Evolutionary conservation across 441 rosid genomes (phyloP).

Genomic region (Erysimum pusillum): DNA sequence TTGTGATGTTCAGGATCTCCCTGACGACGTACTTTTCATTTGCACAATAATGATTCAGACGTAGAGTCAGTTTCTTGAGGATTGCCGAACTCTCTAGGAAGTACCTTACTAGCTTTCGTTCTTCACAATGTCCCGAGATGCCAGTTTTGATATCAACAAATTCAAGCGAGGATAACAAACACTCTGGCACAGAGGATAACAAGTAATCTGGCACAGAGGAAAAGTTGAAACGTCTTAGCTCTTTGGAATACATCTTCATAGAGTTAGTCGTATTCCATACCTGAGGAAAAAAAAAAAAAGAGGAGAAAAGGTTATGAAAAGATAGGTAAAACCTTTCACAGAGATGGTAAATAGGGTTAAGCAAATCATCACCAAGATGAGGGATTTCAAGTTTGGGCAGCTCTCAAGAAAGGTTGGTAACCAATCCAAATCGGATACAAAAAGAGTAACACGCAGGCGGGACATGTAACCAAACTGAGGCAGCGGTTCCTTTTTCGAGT

Average conservation of each 20-base stretch:
- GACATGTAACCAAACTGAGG: background rate
- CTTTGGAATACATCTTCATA: background rate
- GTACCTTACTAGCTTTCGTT: background rate
- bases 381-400: background rate
- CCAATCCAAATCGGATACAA: background rate
- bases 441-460: background rate
- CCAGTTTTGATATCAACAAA: background rate
- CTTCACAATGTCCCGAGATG: background rate
- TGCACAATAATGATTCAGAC: background rate
- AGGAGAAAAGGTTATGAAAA: background rate
- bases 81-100: background rate
- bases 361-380: background rate
- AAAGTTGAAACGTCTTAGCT: background rate
- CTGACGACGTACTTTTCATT: background rate
- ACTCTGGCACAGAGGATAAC: background rate
- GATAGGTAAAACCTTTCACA: too few relatives aligned
- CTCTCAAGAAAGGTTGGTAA: slow-evolving; percentile 2
- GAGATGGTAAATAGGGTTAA: background rate
- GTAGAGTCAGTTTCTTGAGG: background rate
- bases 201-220: background rate
- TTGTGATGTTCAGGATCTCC: background rate
- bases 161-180: background rate
- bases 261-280: background rate
- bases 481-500: background rate
- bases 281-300: background rate